These are phyloP conservation scores for Hysterangium stoloniferum DNA, from an alignment of 768 basidiomycete genomes.

Conservation along the genomic window DNA sequence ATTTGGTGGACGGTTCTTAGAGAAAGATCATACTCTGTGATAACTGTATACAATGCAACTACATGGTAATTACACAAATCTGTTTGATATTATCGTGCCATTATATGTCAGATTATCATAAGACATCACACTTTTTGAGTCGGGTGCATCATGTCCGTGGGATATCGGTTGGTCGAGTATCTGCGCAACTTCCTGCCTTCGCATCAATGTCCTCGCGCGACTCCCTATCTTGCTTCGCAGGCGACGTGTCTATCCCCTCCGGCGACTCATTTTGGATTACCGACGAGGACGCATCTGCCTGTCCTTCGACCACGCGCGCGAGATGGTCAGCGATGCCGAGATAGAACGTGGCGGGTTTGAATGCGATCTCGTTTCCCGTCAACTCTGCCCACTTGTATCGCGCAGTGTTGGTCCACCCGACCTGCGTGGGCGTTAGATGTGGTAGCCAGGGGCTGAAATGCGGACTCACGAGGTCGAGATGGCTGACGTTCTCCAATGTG, in stretches of 20 bases:
- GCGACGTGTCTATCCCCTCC: not conserved
- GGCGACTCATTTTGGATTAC: not conserved
- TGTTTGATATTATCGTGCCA: no score
- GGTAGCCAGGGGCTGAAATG: not conserved
- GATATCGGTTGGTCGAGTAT: no score
- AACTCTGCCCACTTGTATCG: constrained; percentile 86
- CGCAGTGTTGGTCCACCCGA: constrained; percentile 90
- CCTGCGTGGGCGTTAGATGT: constrained; percentile 1
- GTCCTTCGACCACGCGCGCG: constrained; percentile 67
- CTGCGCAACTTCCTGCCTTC: not conserved
- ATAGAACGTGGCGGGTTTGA: constrained; percentile 89
- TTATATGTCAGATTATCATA: no score
- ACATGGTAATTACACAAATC: no score
- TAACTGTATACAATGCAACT: no score
- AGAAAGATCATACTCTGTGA: no score
- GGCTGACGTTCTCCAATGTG: constrained; percentile 86
- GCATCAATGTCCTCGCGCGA: not conserved
- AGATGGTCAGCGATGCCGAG: constrained; percentile 74
- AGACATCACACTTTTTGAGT: no score
- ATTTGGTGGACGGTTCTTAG: no score
- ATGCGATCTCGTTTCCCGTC: constrained; percentile 82
- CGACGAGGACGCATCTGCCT: constrained; percentile 12
- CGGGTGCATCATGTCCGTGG: no score
- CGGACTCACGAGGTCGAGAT: constrained; percentile 61
- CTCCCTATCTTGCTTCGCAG: not conserved